Conservation (phyloP, 148 eudicot genomes). For the Arbutus unedo region DNA sequence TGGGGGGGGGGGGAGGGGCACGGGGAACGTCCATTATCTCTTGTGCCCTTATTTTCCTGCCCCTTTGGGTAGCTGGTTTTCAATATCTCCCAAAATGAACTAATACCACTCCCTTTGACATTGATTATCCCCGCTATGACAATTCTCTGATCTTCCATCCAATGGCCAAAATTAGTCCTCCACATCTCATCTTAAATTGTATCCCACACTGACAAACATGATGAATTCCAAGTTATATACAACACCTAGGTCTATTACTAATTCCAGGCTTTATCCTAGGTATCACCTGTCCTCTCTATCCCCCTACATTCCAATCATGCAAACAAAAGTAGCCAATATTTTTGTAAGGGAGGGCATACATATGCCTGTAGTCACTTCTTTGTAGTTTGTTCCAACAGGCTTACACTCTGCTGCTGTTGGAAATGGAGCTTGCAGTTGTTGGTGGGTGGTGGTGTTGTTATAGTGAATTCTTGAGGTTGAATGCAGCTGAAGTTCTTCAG, state of each 20-base stretch:
- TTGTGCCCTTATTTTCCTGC: no score
- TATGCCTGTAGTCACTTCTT: background rate
- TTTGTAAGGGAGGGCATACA: background rate
- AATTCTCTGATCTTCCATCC: background rate
- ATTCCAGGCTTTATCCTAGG: background rate
- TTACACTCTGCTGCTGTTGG: background rate
- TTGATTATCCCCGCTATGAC: background rate
- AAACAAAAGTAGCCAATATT: background rate
- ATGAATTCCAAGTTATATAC: background rate
- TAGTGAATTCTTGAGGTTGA: background rate
- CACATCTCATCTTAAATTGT: background rate
- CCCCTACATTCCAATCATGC: background rate
- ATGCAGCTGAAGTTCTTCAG: background rate
- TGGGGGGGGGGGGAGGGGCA: no score
- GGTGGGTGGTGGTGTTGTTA: background rate
- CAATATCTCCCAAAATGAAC: background rate
- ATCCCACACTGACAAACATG: background rate
- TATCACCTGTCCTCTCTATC: background rate
- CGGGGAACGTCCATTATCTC: no score
- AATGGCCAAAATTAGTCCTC: background rate
- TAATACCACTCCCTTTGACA: background rate
- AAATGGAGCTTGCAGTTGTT: background rate
- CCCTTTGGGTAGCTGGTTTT: background rate
- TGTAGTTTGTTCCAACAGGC: background rate
- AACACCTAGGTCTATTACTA: background rate